A percentile compares a stretch with the other conserved stretches of the same genome.
Evolutionary conservation across 2,329 filamentous ascomycete species (phyloP).

Genomic region (Aspergillus fischeri): DNA sequence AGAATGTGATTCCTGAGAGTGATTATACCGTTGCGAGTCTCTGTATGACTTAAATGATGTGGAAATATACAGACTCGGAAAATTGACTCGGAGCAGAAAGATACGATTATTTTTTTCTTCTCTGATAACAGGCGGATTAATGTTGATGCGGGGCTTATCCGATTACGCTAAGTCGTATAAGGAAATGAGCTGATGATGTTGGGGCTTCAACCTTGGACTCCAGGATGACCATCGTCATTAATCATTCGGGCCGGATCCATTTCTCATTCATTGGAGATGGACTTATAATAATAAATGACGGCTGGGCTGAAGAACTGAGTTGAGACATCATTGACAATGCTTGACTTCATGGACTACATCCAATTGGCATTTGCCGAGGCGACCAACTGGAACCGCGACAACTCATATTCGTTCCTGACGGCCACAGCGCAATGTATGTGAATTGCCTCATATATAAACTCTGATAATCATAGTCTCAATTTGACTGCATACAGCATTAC

Average conservation of each 20-base stretch:
- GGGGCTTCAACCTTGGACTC: slow-evolving; percentile 5
- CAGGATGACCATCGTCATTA: neutral
- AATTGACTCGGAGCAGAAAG: slow-evolving; percentile 18
- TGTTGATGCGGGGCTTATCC: slow-evolving; percentile 36
- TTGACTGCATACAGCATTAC: slow-evolving; percentile 56
- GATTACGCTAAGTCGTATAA: slow-evolving; percentile 26
- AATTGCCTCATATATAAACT: neutral
- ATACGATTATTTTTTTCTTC: slow-evolving; percentile 34
- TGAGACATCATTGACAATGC: slow-evolving; percentile 54
- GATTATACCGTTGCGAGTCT: neutral
- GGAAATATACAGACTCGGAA: slow-evolving; percentile 13
- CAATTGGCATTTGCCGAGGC: slow-evolving; percentile 84
- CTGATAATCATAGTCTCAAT: slow-evolving; percentile 7
- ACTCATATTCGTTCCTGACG: slow-evolving; percentile 84
- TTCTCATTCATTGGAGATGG: neutral
- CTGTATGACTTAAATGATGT: neutral
- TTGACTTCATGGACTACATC: slow-evolving; percentile 97
- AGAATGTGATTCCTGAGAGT: neutral
- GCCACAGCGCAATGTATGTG: slow-evolving; percentile 70
- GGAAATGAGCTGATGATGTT: slow-evolving; percentile 28
- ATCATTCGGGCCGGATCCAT: neutral
- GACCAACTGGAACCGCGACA: slow-evolving; percentile 85
- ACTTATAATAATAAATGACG: neutral
- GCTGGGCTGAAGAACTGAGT: neutral
- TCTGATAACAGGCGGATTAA: slow-evolving; percentile 38